Evolutionary conservation across 2,329 filamentous ascomycete species (phyloP).

Genomic region (Epichloe gansuensis): DNA sequence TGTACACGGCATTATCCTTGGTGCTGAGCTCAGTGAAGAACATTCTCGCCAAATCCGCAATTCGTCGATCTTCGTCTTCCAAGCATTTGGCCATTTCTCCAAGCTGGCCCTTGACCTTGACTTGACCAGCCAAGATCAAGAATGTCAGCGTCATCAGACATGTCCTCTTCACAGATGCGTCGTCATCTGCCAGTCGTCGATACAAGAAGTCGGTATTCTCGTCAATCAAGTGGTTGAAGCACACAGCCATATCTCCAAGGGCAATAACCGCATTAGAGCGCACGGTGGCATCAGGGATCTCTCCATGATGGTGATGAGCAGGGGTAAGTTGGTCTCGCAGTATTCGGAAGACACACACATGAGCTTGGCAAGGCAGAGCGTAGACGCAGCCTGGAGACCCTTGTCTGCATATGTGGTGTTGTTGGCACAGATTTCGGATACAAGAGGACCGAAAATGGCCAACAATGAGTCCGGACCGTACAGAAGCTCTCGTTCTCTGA

Average conservation of each 20-base stretch:
- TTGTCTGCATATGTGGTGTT: conserved; percentile 86
- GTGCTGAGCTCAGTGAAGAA: conserved; percentile 97
- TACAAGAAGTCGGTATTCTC: conserved; percentile 99
- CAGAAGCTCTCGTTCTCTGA: conserved; percentile 71
- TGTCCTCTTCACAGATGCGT: conserved; percentile 86
- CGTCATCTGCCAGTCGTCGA: conserved; percentile 76
- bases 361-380: conserved; percentile 88
- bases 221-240: conserved; percentile 98
- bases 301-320: conserved; percentile 97
- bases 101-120: conserved; percentile 97
- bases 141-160: conserved; percentile 98
- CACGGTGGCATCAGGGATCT: conserved; percentile 85
- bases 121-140: conserved; percentile 89
- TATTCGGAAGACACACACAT: conserved; percentile 98
- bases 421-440: conserved; percentile 86
- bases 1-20: conserved; percentile 98
- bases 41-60: conserved; percentile 89
- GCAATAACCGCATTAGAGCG: conserved; percentile 95
- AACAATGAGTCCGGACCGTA: conserved; percentile 76
- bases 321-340: conserved; percentile 81
- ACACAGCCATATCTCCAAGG: conserved; percentile 96
- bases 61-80: conserved; percentile 88
- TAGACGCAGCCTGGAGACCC: conserved; percentile 84
- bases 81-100: conserved; percentile 99
- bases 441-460: conserved; percentile 81